A percentile compares a stretch with the other conserved stretches of the same genome.
These are phyloP conservation scores for Aspergillus cavernicola DNA, from an alignment of 495 filamentous ascomycete genomes.

Conservation along the genomic window DNA sequence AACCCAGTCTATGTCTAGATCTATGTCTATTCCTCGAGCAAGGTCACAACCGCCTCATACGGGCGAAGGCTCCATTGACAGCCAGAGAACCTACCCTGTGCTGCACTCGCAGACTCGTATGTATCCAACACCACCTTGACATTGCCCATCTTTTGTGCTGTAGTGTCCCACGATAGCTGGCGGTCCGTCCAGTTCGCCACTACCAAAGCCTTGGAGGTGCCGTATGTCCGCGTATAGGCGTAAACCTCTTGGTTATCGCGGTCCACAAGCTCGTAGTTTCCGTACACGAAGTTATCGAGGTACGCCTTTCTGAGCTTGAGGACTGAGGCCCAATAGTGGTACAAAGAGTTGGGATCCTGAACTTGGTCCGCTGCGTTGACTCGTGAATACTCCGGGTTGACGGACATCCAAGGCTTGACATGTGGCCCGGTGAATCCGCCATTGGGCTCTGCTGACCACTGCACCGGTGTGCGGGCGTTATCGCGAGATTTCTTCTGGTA, in stretches of 20 bases:
- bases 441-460: conserved; percentile 48
- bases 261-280: conserved; percentile 51
- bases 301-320: conserved; percentile 53
- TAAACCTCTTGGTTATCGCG: conserved; percentile 43
- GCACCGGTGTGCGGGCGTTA: conserved; percentile 53
- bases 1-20: background rate
- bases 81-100: conserved; percentile 22
- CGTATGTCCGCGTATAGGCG: conserved; percentile 42
- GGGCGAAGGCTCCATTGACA: conserved; percentile 36
- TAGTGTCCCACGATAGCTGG: conserved; percentile 38
- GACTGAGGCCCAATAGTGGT: conserved; percentile 51
- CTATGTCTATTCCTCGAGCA: conserved; percentile 15
- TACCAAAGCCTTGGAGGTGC: conserved; percentile 44
- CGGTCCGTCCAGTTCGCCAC: conserved; percentile 49
- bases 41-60: conserved; percentile 36
- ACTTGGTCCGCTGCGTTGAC: conserved; percentile 52
- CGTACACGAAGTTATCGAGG: conserved; percentile 58
- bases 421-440: conserved; percentile 49
- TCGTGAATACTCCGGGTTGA: conserved; percentile 48
- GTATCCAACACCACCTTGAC: conserved; percentile 41
- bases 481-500: conserved; percentile 53
- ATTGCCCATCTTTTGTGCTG: conserved; percentile 26
- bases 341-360: conserved; percentile 41
- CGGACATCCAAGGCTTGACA: conserved; percentile 60
- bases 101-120: conserved; percentile 29